Base-by-base conservation (phyloP, 2,329 filamentous ascomycete species). In the Botrytis deweyae region DNA sequence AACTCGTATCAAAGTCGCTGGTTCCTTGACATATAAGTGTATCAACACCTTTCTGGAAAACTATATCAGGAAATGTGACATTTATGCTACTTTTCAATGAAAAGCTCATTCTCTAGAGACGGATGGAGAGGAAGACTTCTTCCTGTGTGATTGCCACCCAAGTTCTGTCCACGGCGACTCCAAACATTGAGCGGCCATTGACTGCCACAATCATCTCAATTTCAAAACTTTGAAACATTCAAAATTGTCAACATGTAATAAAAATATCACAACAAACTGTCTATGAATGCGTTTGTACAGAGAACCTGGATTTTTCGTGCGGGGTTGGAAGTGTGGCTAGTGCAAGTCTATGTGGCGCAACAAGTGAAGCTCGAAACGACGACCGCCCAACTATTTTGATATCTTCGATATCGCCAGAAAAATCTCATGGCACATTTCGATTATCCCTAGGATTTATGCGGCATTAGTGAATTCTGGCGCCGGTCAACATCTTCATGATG, bases 401-500 rank as follows among this genome's bases (percentile, higher is more conserved):
- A 29, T 12, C 38, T 29, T 20, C 62, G 4, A 29, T 5, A 40
- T 64, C 18, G 22, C 38, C 36, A 9, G 16, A 29, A 29, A 9
- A 42, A 44, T 64, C 25, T 40, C 38, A 44, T 29, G 4, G 40
- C n/a, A 42, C n/a, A 2, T 0, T 1, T 64, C 25, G 9, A 2
- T 20, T 25, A 22, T 44, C 25, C 29, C 25, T 20, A n/a, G 8
- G 29, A 29, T 18, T 16, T 2, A 3, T 20, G 3, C 18, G 1
- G 8, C 1, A 1, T 61, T 36, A 3, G 20, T 61, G 2, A 36
- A 3, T 0, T 3, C 8, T 12, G 14, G 7, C 7, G 9, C 12
- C 1, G 38, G 25, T 42, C 16, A 44, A 64, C 14, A 44, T 9
- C 25, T 18, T 16, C 62, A 40, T 40, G 7, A 63, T 29, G 38